Evolutionary conservation across 2,329 filamentous ascomycete genomes (phyloP), one percentile per base, ranked within the genome.

Genomic region (Microcyclosporella mali): DNA sequence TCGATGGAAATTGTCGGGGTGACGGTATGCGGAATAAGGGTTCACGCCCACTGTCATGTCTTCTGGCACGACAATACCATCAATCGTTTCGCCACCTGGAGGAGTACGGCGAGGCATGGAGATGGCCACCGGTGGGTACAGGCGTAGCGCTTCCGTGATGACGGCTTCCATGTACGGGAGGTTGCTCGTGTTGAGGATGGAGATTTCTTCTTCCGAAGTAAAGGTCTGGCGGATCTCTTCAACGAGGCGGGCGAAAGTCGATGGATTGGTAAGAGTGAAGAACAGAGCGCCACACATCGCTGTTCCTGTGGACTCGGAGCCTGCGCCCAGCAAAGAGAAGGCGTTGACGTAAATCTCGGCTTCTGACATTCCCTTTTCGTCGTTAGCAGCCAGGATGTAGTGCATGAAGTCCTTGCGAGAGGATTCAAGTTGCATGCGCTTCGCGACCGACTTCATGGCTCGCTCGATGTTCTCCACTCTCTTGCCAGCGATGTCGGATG

Each of bases 281-380:
- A 58, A 66, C 0, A 51, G 56, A 6, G 56, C 51, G 2, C 58
- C 60, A 12, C 47, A 46, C 12, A 68, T 41, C 3, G 62, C 44
- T 3, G 64, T 65, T 1, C 62, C 62, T 1, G 61, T 64, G 0
- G 64, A 64, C 35, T 66, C 65, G 8, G 59, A 65, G 2, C 65
- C 65, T 2, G 61, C 65, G 25, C 64, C 43, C 43, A 66, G 62
- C 21, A 68, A 52, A 3, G 61, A 46, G 7, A 46, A 45, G 3
- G 55, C 56, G 28, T 39, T 48, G 41, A 44, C 32, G 21, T 37
- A n/a, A 2, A 50, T 40, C 37, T 47, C 45, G 10, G 27, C 16
- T 11, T 19, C 28, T 4, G 16, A 40, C 12, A 46, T 47, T 40
- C 41, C 36, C 39, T 41, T 49, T 21, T 49, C 50, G 15, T 49